A percentile compares a stretch with the other conserved stretches of the same genome.
Evolutionary conservation across 202 grass and related monocot genomes (phyloP).

Genomic region (Brachypodium distachyon): DNA sequence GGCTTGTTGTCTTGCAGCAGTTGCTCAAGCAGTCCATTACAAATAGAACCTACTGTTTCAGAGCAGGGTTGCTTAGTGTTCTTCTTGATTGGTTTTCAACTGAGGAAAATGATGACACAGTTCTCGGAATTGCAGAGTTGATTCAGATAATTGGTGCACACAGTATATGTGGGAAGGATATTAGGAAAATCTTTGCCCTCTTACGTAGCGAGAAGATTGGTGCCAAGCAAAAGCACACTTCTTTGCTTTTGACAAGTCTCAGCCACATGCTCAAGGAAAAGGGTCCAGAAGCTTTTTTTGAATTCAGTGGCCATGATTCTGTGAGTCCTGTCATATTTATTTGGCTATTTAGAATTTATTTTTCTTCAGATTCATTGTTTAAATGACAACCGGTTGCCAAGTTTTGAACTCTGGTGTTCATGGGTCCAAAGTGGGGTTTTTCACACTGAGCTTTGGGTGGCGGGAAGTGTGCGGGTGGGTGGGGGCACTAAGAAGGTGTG

Average conservation of each 20-base stretch:
- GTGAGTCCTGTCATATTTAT: slow-evolving; percentile 25
- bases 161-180: slow-evolving; percentile 75
- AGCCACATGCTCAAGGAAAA: slow-evolving; percentile 72
- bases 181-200: slow-evolving; percentile 67
- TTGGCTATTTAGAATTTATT: slow-evolving; percentile 15
- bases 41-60: slow-evolving; percentile 70
- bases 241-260: slow-evolving; percentile 62
- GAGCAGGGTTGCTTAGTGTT: slow-evolving; percentile 56
- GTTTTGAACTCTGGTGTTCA: not conserved
- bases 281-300: slow-evolving; percentile 75
- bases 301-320: slow-evolving; percentile 59
- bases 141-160: slow-evolving; percentile 75
- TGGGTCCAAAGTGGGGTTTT: not conserved
- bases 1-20: slow-evolving; percentile 49
- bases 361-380: not conserved
- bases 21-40: slow-evolving; percentile 66
- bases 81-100: slow-evolving; percentile 69
- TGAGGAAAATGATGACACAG: slow-evolving; percentile 46
- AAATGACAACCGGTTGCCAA: not conserved
- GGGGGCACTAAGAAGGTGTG: not conserved
- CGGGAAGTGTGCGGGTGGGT: not conserved
- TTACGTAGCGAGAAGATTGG: slow-evolving; percentile 41
- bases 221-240: slow-evolving; percentile 41
- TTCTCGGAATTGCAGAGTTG: slow-evolving; percentile 44
- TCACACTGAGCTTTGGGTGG: not conserved